Evolutionary conservation across 768 basidiomycete genomes (phyloP).

Genomic region (Lactarius hengduanensis): DNA sequence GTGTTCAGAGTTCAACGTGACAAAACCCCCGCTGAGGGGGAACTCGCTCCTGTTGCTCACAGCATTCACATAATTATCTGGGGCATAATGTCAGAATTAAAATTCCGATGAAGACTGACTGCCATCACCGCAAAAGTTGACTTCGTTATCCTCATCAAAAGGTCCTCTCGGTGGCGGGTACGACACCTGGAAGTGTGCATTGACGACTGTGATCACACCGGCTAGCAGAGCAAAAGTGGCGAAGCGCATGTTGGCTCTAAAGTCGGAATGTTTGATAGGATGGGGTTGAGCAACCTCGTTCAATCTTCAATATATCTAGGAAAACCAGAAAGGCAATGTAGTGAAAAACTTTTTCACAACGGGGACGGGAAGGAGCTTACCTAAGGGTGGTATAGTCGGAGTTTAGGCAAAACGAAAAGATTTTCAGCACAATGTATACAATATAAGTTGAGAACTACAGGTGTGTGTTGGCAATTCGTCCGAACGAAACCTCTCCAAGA

Average conservation of each 20-base stretch:
- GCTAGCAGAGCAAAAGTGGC: constrained; percentile 39
- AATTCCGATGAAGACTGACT: background rate
- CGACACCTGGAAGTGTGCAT: constrained; percentile 79
- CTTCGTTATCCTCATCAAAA: constrained; percentile 60
- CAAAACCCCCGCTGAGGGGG: constrained; percentile 61
- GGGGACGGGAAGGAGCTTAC: background rate
- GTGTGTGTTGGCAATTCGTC: background rate
- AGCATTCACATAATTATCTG: constrained; percentile 62
- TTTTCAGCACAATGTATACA: background rate
- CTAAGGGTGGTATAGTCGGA: background rate
- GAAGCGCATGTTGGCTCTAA: constrained; percentile 36
- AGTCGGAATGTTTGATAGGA: background rate
- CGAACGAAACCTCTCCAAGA: constrained; percentile 73
- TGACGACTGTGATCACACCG: constrained; percentile 43
- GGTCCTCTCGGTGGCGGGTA: constrained; percentile 71
- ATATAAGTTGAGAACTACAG: constrained; percentile 9
- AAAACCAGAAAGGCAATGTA: background rate
- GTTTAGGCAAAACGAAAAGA: background rate
- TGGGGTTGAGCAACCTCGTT: too few relatives aligned
- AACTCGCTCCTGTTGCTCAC: constrained; percentile 62
- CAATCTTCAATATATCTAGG: background rate
- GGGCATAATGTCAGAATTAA: constrained; percentile 7
- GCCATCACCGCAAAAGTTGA: constrained; percentile 62
- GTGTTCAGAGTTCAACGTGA: constrained; percentile 67
- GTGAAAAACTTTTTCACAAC: constrained; percentile 26